Evolutionary conservation across 2,329 filamentous ascomycete genomes (phyloP).

Genomic region (Berkeleyomyces rouxiae): DNA sequence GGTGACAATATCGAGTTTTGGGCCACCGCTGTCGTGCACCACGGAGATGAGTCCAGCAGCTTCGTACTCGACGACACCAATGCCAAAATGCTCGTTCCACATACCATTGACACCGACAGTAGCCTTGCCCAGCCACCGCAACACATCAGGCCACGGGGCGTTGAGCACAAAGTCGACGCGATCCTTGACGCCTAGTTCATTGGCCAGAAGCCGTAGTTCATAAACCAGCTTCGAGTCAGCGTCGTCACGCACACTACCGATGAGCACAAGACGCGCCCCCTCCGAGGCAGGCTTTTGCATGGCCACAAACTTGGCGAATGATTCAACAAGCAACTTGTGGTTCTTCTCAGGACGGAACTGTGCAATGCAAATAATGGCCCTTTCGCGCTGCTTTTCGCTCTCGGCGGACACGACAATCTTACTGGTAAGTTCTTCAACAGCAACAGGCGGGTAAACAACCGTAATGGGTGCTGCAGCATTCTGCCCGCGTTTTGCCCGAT

Average conservation of each 20-base stretch:
- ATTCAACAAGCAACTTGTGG: conserved; percentile 68
- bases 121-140: conserved; percentile 58
- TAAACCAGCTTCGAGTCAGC: conserved; percentile 72
- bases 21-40: conserved; percentile 84
- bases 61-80: conserved; percentile 95
- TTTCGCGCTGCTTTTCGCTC: conserved; percentile 53
- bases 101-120: conserved; percentile 90
- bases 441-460: conserved; percentile 82
- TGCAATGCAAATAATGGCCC: conserved; percentile 75
- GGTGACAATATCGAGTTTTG: conserved; percentile 83
- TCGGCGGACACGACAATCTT: conserved; percentile 53
- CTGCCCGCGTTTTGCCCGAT: conserved; percentile 25
- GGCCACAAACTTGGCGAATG: conserved; percentile 64
- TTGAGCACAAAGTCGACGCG: conserved; percentile 78
- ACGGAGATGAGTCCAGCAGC: conserved; percentile 85
- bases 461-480: conserved; percentile 38
- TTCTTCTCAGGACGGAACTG: conserved; percentile 98
- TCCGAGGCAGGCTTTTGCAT: conserved; percentile 33
- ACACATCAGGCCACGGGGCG: conserved; percentile 72
- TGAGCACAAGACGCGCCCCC: conserved; percentile 56
- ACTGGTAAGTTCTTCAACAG: conserved; percentile 66
- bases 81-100: conserved; percentile 99
- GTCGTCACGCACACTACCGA: conserved; percentile 83
- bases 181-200: conserved; percentile 73
- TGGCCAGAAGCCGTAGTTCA: conserved; percentile 66